Base-by-base conservation (phyloP, 306 rosid species). In the Begonia loranthoides region DNA sequence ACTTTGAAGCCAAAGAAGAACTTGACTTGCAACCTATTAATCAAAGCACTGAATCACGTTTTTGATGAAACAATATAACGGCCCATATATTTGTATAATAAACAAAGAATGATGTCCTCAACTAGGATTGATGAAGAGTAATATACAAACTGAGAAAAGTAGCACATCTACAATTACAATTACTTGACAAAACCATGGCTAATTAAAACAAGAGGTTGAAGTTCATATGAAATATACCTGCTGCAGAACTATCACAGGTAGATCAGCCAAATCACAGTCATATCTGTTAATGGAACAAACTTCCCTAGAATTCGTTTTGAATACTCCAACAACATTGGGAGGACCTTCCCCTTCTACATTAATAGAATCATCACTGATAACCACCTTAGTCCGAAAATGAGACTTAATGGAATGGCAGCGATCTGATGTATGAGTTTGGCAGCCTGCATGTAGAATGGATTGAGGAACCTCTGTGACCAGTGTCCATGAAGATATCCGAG, bases 401-500 rank as follows among this genome's bases (percentile, higher is more conserved):
- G 77, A 68, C 67, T 82, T 79, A 17, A 61, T 45, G 51, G 60
- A 59, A 39, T 49, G 55, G 56, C 8, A 66, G 50, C 41, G 5
- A 45, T 69, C 78, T 52, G 82, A 64, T 34, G 76, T 55, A 63
- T 55, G 76, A 55, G 17, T 28, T 28, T 28, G 36, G 36, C 36
- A 28, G 36, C 47, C 47, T 10, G 47, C 0, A 43, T 43, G 47
- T 6, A 43, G 15, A 43, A 43, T 43, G 47, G 47, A 43, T 43
- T 43, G n/a, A n/a, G 47, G 47, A 43, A 43, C 71, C 67, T 78
- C 84, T 81, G 86, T 70, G 69, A 52, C 60, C 15, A 43, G 47
- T 10, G 85, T 82, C 95, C 99, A 90, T 9, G 95, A 82, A 9
- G 95, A 90, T 14, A 75, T 68, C 16, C 94, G 82, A 66, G 88